These are phyloP conservation scores for Plasmodium knowlesi DNA, from an alignment of 169 alveolate genomes.

Conservation along the genomic window DNA sequence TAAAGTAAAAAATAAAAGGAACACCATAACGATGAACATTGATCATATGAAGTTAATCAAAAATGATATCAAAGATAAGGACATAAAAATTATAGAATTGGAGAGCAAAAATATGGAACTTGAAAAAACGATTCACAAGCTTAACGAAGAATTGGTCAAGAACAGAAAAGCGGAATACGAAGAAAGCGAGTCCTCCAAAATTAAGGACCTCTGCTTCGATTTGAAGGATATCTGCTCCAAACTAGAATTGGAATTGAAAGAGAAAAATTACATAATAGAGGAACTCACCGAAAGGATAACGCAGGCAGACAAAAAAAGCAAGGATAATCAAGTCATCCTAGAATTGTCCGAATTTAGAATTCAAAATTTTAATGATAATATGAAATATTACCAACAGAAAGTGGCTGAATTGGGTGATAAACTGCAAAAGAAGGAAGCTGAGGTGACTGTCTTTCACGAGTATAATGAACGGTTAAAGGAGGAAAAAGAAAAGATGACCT, in stretches of 20 bases:
- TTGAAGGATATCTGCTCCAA: conserved; percentile 73
- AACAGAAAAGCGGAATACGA: conserved; percentile 14
- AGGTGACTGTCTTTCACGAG: conserved; percentile 44
- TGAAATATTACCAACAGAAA: conserved; percentile 61
- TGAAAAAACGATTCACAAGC: conserved; percentile 39
- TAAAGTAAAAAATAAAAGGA: conserved; percentile 6
- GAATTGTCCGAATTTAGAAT: conserved; percentile 75
- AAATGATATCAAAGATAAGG: conserved; percentile 70
- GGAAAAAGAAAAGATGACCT: conserved; percentile 31
- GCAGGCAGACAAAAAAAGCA: conserved; percentile 66
- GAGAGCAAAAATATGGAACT: conserved; percentile 69
- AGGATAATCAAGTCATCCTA: conserved; percentile 71
- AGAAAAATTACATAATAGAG: conserved; percentile 65
- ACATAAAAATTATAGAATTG: conserved; percentile 61
- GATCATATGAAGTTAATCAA: conserved; percentile 64
- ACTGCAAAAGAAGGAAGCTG: conserved; percentile 45
- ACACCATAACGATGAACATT: conserved; percentile 13
- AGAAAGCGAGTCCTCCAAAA: conserved; percentile 46
- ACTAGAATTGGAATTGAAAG: conserved; percentile 62
- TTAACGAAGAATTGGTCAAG: conserved; percentile 39
- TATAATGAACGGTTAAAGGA: conserved; percentile 54
- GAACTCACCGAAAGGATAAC: conserved; percentile 51
- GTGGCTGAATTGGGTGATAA: conserved; percentile 70
- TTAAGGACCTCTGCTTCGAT: conserved; percentile 73
- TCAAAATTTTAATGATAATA: conserved; percentile 74